Evolutionary conservation across 1,139 yeast species (phyloP), one percentile per base, ranked within the genome.

Genomic region (Kurtzmaniella quercitrusa): DNA sequence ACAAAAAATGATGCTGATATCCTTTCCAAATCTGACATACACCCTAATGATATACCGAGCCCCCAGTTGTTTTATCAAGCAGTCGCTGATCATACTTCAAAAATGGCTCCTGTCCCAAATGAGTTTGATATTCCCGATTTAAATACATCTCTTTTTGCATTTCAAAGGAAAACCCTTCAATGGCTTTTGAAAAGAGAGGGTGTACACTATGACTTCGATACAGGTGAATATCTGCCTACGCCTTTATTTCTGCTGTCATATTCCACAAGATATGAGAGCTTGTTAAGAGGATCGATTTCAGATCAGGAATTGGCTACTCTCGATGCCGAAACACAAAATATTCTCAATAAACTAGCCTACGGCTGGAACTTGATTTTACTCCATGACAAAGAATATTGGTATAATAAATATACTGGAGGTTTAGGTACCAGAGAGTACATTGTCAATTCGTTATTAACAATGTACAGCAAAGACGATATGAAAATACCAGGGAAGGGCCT

Each of bases 111-210:
- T 0, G 50, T 55, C 2, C 51, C 49, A 1, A 50, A 50, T 3
- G 50, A 54, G 2, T 60, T 66, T 45, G 70, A 68, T 25, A 55
- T 74, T n/a, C 76, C 81, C 0, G 80, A 73, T 37, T 59, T 82
- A 15, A 73, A 68, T 23, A 71, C 83, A 0, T 63, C 65, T 5
- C 61, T 82, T 11, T 58, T 83, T 18, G 68, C 69, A 6, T 87
- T 82, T 50, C 95, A 87, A 55, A 65, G 72, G 5, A 78, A 75
- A 42, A 74, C 93, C 0, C 76, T 87, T 0, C 59, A 69, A 21
- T 87, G 95, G 95, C 65, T 84, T 51, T 58, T 87, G 6, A 51
- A 63, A 0, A 73, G 71, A 48, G 95, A 87, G 56, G 77, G 82
- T 27, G 75, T 73, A n/a, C 44, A 46, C 6, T 69, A 77, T 45